Base-by-base conservation (phyloP, 805 yeast species). In the Lachancea sp. region DNA sequence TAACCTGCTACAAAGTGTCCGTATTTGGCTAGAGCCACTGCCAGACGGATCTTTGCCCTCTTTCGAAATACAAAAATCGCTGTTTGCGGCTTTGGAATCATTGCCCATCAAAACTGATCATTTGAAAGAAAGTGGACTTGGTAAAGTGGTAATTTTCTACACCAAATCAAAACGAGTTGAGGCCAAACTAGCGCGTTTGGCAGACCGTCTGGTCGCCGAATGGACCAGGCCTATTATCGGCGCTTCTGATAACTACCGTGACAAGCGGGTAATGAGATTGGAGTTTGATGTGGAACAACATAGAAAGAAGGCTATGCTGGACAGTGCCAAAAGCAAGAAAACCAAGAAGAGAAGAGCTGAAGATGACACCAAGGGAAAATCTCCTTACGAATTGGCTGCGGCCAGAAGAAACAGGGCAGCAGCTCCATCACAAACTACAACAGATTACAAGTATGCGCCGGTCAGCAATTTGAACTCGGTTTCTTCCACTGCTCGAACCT, bases 141-240 rank as follows among this genome's bases (percentile, higher is more conserved):
- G 98, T 16, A 88, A 90, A 65, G 87, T 93, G 20, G 77, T 93
- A 55, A 74, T 91, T n/a, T 93, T 90, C 60, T 93, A 93, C 67
- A 96, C 91, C 60, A 78, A 89, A 59, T 81, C 93, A 27, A 85
- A 84, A 60, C 78, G 91, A 58, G 95, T 95, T 13, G 97, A 95
- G 65, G 84, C 88, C 29, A 72, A 77, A 36, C 76, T 93, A 60
- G 89, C 91, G 63, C 81, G 95, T 62, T 74, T 82, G 33, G 98
- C 96, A 5, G 98, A 93, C 60, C 81, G 81, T 60, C 71, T 93
- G 49, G 84, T 93, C 53, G 96, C 96, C 20, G 95, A 89, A 63
- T 93, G 99, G 99, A 91, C 97, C 8, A 79, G 99, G 67, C 99
- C 99, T 37, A 88, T 93, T 50, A 86, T 93, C 75, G 95, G 95